These are phyloP conservation scores for Blastocystis sp. DNA, from an alignment of 352 stramenopile genomes.

Conservation along the genomic window DNA sequence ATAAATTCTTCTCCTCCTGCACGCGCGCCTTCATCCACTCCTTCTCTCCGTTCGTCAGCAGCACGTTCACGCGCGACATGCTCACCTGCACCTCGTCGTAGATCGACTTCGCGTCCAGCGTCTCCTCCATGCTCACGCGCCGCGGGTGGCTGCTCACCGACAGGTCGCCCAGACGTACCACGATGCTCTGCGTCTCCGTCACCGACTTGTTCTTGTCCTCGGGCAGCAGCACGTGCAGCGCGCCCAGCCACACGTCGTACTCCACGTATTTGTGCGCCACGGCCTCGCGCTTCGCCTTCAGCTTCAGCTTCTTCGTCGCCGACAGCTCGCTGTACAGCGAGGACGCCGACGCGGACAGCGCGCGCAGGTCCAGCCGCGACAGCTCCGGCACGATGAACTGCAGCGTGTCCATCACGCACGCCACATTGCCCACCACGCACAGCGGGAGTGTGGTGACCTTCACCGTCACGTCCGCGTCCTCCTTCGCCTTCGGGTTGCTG, in stretches of 20 bases:
- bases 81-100: conserved; percentile 46
- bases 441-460: conserved; percentile 29
- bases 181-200: conserved; percentile 12
- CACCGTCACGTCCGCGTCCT: not conserved
- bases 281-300: conserved; percentile 47
- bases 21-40: conserved; percentile 21
- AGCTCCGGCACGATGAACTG: conserved; percentile 15
- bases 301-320: conserved; percentile 41
- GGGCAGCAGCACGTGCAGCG: conserved; percentile 48
- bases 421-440: conserved; percentile 31
- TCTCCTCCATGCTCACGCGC: conserved; percentile 15
- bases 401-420: not conserved
- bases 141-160: conserved; percentile 9
- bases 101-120: conserved; percentile 16
- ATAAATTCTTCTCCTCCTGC: conserved; percentile 33
- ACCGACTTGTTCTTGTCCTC: conserved; percentile 53
- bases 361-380: not conserved
- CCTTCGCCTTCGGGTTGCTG: not conserved
- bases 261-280: conserved; percentile 15
- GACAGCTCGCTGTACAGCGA: not conserved
- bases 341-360: not conserved
- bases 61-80: conserved; percentile 18
- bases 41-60: conserved; percentile 39
- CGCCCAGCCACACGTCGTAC: conserved; percentile 28
- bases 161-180: conserved; percentile 35